phyloP scores from a whole-genome alignment of 257 asterid species.

The Solanum dulcamara region DNA sequence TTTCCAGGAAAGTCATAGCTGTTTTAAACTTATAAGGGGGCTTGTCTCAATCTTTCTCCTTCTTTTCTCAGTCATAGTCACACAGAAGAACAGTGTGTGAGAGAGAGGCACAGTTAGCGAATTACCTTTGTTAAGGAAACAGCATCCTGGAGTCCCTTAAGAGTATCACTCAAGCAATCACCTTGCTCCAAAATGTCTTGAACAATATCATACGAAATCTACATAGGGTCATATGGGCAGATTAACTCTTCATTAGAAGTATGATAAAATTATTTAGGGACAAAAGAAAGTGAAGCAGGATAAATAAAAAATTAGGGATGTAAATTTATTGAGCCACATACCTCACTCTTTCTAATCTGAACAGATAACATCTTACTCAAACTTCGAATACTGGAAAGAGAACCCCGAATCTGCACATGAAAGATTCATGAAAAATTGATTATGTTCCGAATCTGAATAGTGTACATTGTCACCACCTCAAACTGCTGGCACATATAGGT shows the following conservation, averaged over 20 bases:
- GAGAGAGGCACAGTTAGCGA: background rate
- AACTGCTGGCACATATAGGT: background rate
- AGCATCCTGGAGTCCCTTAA: constrained; percentile 89
- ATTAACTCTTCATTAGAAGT: background rate
- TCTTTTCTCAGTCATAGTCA: background rate
- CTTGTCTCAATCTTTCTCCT: background rate
- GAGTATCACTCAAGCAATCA: constrained; percentile 59
- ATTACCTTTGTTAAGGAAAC: constrained; percentile 86
- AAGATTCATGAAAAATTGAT: background rate
- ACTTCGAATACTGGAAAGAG: constrained; percentile 74
- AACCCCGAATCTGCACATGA: constrained; percentile 54
- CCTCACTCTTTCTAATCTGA: constrained; percentile 84
- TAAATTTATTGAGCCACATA: constrained; percentile 11
- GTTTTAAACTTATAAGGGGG: background rate
- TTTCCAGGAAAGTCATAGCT: background rate
- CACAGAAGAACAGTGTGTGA: background rate
- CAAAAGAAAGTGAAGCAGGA: constrained; percentile 7
- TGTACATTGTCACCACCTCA: background rate
- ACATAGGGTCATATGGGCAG: constrained; percentile 11
- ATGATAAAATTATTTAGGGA: background rate
- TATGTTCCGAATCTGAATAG: background rate
- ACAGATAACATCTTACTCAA: constrained; percentile 71
- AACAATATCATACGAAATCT: constrained; percentile 73
- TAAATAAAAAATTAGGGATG: background rate
- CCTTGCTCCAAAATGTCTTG: constrained; percentile 84